Evolutionary conservation across 78 protist genomes (phyloP).

Genomic region (Speleostelium caveatum): DNA sequence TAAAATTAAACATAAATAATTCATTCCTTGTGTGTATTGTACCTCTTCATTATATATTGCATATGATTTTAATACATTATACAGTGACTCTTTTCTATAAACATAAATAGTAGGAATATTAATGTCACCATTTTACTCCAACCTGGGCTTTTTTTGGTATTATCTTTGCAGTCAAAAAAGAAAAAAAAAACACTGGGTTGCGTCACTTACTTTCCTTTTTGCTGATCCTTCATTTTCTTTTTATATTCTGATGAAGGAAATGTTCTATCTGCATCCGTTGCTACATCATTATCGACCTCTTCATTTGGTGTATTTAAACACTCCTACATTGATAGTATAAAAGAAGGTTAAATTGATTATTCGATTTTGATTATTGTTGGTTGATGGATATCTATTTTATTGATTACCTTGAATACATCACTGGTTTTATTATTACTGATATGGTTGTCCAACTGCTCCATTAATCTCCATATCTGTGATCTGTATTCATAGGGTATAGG

Average conservation of each 20-base stretch:
- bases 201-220: not conserved
- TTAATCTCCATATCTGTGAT: conserved; percentile 24
- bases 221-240: conserved; percentile 37
- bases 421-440: not conserved
- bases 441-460: conserved; percentile 35
- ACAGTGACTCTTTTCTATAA: conserved; percentile 42
- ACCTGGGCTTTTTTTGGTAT: too few relatives aligned
- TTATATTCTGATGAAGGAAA: conserved; percentile 49
- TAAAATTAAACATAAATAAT: conserved; percentile 53
- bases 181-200: not conserved
- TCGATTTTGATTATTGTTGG: not conserved
- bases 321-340: not conserved
- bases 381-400: not conserved
- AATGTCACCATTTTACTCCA: not conserved
- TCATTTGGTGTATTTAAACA: conserved; percentile 21
- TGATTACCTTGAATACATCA: conserved; percentile 6
- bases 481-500: conserved; percentile 40
- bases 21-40: conserved; percentile 75
- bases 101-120: not conserved
- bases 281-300: conserved; percentile 61
- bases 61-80: conserved; percentile 59
- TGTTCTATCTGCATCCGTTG: conserved; percentile 51
- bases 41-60: conserved; percentile 71
- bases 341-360: not conserved
- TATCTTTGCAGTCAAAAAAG: too few relatives aligned